Conservation (phyloP, 106 monocot species). For the Dendrobium huoshanense region DNA sequence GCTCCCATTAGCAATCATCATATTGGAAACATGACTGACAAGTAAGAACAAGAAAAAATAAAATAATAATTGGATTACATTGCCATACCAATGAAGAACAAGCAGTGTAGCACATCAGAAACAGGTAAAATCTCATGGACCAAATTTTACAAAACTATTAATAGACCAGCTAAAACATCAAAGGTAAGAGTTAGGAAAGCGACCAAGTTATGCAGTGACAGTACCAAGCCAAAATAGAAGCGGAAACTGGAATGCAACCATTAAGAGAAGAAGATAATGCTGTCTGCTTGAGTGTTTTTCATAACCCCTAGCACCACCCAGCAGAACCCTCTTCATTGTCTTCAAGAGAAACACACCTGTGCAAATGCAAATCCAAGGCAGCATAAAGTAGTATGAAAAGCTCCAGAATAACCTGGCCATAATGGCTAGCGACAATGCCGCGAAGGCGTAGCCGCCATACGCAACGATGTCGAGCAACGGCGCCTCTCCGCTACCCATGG, state of each 20-base stretch:
- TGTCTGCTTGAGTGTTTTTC: constrained; percentile 27
- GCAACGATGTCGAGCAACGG: constrained; percentile 34
- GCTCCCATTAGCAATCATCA: too few relatives aligned
- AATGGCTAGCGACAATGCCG: constrained; percentile 23
- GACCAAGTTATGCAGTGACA: constrained; percentile 3
- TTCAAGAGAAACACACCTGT: constrained; percentile 38
- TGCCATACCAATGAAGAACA: too few relatives aligned
- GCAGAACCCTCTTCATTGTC: constrained; percentile 41
- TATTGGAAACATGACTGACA: too few relatives aligned
- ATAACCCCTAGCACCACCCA: constrained; percentile 22
- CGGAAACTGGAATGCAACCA: constrained; percentile 33
- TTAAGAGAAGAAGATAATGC: constrained; percentile 33
- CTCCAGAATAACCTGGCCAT: constrained; percentile 22
- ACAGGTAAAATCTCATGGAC: too few relatives aligned
- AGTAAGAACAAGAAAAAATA: too few relatives aligned
- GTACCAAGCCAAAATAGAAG: constrained; percentile 41
- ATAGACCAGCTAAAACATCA: too few relatives aligned
- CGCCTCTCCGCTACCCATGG: constrained; percentile 25
- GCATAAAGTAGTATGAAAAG: constrained; percentile 28
- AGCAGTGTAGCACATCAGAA: too few relatives aligned
- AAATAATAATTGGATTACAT: too few relatives aligned
- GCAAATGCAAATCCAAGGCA: constrained; percentile 35
- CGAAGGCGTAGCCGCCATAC: constrained; percentile 35
- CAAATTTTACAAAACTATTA: too few relatives aligned
- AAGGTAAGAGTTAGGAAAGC: too few relatives aligned